Evolutionary conservation across 352 stramenopile species (phyloP).

Genomic region (Chrysophaeum taylorii): DNA sequence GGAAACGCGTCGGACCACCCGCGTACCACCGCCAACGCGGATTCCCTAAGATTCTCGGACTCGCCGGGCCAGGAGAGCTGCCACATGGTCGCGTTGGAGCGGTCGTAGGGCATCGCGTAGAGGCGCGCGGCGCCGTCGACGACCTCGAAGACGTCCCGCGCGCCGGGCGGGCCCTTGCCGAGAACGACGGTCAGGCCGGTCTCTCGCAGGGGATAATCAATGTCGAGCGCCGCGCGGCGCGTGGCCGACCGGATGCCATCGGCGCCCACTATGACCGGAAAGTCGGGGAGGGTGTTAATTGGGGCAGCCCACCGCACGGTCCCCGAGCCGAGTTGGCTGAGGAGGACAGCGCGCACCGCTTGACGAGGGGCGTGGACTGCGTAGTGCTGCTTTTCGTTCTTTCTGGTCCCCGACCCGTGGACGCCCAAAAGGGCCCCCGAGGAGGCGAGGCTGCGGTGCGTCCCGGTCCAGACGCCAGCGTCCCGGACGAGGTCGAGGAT

Average conservation of each 20-base stretch:
- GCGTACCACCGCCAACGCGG: not conserved
- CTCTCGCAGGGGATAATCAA: not conserved
- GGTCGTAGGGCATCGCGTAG: constrained; percentile 54
- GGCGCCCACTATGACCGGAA: constrained; percentile 21
- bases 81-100: constrained; percentile 49
- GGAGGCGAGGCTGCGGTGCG: not conserved
- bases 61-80: constrained; percentile 52
- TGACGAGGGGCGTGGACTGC: constrained; percentile 61
- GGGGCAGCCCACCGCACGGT: constrained; percentile 29
- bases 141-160: constrained; percentile 31
- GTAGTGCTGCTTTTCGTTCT: constrained; percentile 31
- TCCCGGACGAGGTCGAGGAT: constrained; percentile 11
- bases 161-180: not conserved
- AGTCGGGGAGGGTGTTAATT: constrained; percentile 23
- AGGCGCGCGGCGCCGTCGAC: constrained; percentile 54
- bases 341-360: constrained; percentile 41
- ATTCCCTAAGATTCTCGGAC: not conserved
- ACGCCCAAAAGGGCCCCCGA: constrained; percentile 8
- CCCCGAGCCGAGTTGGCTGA: constrained; percentile 29
- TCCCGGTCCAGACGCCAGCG: constrained; percentile 26
- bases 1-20: not conserved
- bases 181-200: not conserved
- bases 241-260: constrained; percentile 19
- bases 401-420: too few relatives aligned
- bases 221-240: not conserved